Evolutionary conservation across 805 yeast species (phyloP).

Genomic region (Sugiyamaella chiloensis): DNA sequence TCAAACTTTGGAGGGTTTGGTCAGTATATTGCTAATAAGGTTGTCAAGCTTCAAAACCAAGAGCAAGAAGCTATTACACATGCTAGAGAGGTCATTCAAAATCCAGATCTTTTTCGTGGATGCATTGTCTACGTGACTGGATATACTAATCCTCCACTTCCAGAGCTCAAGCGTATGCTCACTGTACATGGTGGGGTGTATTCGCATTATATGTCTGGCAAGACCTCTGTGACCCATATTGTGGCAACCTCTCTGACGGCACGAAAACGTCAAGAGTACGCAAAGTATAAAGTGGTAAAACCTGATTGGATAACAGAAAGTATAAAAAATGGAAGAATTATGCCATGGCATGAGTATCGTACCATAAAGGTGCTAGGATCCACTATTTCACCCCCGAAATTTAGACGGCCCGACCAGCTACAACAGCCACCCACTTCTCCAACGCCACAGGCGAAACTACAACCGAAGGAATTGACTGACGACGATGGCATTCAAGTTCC

Average conservation of each 20-base stretch:
- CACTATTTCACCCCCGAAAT: neutral
- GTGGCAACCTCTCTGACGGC: constrained; percentile 79
- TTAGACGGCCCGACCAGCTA: neutral
- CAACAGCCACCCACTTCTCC: neutral
- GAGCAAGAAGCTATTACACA: constrained; percentile 26
- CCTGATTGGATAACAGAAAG: constrained; percentile 82
- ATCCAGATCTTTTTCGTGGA: constrained; percentile 51
- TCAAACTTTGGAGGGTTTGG: constrained; percentile 63
- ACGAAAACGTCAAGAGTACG: constrained; percentile 61
- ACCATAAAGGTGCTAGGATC: constrained; percentile 32
- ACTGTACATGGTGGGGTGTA: constrained; percentile 79
- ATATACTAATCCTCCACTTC: constrained; percentile 75
- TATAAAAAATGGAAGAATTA: constrained; percentile 43
- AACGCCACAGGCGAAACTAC: neutral
- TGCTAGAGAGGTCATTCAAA: constrained; percentile 19
- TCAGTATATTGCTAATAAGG: constrained; percentile 62
- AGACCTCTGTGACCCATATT: constrained; percentile 78
- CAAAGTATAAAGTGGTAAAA: constrained; percentile 67
- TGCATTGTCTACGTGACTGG: constrained; percentile 85
- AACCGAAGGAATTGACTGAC: neutral
- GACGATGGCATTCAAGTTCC: constrained; percentile 8
- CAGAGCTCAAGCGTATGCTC: constrained; percentile 66
- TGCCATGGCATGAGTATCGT: constrained; percentile 73
- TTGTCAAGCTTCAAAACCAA: constrained; percentile 53
- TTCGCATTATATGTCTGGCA: constrained; percentile 62